Evolutionary conservation across 208 protist species (phyloP).

Genomic region (Leishmania lainsoni): DNA sequence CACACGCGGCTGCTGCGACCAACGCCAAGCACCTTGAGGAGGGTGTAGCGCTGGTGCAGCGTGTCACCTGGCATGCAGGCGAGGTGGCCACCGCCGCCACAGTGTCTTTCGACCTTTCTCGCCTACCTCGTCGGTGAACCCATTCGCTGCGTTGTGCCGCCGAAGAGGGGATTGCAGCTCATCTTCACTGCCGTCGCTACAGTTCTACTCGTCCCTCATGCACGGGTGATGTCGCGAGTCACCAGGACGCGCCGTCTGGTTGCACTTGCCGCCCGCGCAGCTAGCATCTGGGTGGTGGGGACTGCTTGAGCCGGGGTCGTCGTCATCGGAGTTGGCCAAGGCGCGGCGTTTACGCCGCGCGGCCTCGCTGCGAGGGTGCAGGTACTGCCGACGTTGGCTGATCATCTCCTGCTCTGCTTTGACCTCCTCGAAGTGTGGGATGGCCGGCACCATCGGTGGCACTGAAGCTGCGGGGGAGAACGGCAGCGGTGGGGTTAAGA

Average conservation of each 20-base stretch:
- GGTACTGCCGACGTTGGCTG: background rate
- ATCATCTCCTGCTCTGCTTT: conserved; percentile 9
- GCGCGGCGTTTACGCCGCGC: conserved; percentile 3
- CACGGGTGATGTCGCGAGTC: background rate
- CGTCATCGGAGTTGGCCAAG: conserved; percentile 10
- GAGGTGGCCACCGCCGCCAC: conserved; percentile 55
- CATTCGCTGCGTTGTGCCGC: background rate
- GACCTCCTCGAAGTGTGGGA: conserved; percentile 20
- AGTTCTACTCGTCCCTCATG: background rate
- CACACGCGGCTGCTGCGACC: conserved; percentile 66
- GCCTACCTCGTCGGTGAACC: background rate
- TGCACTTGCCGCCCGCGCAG: conserved; percentile 3
- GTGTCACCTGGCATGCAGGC: conserved; percentile 66
- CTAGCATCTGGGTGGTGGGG: background rate
- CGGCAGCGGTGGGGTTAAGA: background rate
- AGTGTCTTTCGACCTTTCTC: conserved; percentile 31
- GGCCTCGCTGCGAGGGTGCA: conserved; percentile 24
- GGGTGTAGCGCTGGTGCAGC: conserved; percentile 58
- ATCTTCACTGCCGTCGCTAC: background rate
- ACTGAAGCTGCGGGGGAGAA: background rate
- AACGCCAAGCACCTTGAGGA: conserved; percentile 52
- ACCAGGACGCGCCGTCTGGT: conserved; percentile 12
- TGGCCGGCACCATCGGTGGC: conserved; percentile 8
- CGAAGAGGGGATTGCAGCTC: background rate
- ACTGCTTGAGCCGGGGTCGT: background rate